Evolutionary conservation across 75 land plant genomes (phyloP).

Genomic region (Sequoia sempervirens): DNA sequence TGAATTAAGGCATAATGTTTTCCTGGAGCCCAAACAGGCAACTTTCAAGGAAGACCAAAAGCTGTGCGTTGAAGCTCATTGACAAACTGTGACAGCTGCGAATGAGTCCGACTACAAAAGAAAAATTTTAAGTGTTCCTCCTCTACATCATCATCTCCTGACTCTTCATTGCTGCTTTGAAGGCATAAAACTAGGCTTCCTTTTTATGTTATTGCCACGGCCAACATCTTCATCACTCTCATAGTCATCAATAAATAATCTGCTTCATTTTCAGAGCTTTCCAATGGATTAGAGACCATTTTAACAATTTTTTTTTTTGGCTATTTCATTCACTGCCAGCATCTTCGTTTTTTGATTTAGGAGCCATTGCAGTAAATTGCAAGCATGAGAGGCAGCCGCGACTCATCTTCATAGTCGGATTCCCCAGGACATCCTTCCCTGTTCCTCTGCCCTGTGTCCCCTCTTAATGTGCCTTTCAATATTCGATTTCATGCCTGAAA

Average conservation of each 20-base stretch:
- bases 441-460: too few species aligned
- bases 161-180: constrained; percentile 22
- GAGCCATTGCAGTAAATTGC: constrained; percentile 90
- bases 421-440: too few species aligned
- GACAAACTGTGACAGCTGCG: constrained; percentile 91
- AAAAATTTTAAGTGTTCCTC: constrained; percentile 66
- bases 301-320: constrained; percentile 13
- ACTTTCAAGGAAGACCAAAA: constrained; percentile 57
- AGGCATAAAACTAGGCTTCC: constrained; percentile 8
- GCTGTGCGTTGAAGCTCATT: constrained; percentile 75
- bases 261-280: constrained; percentile 38
- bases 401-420: too few species aligned
- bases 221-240: constrained; percentile 67
- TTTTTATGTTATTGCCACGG: constrained; percentile 25
- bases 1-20: constrained; percentile 78
- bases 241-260: constrained; percentile 89
- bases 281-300: background rate
- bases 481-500: too few species aligned
- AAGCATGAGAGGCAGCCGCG: background rate
- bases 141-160: constrained; percentile 17
- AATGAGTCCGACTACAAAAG: constrained; percentile 94
- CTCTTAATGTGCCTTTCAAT: too few species aligned
- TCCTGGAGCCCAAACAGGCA: constrained; percentile 80
- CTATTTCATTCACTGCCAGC: constrained; percentile 10
- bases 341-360: constrained; percentile 36